Base-by-base conservation (phyloP, 2,329 filamentous ascomycete species). In the Stachybotrys echinatus region DNA sequence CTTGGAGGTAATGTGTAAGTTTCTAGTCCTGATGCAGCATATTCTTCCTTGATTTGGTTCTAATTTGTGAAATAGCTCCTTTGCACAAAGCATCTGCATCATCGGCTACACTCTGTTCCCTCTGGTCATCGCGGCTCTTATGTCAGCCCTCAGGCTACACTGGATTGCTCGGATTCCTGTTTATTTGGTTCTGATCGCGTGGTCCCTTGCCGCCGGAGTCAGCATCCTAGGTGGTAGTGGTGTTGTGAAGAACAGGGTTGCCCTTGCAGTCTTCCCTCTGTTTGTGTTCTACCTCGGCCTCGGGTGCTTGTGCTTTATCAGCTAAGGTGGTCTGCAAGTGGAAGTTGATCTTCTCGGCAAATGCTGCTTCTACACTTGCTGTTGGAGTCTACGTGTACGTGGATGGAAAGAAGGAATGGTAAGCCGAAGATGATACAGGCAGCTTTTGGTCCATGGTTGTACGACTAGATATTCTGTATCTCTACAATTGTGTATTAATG, bases 61-160 rank as follows among this genome's bases (percentile, higher is more conserved):
- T 34, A 14, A 34, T 14, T 3, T 34, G 27, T 34, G 27, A 12
- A 23, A 47, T 65, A 97, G 92, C 62, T 96, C 94, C 18, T 99
- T 99, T 69, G 94, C 95, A 64, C 94, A 99, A 70, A 95, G 91
- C 51, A 83, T 99, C 58, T 97, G 92, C 69, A 95, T 99, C 61
- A 99, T 99, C 65, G 94, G 94, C 43, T 99, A 99, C 71, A 99
- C 94, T 1, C 82, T 99, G 50, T 99, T 99, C 73, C 94, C 94
- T 2, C 82, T 99, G 48, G 94, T 97, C 60, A 88, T 99, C 58
- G 95, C 95, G 7, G 85, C 92, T 2, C 74, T 96, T 47, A 82
- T 99, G 55, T 96, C 91, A 50, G 92, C 92, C 1, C 65, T 99
- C 27, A 79, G 83, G 47, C 78, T 97, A 7, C 87, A 85, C 40